Conservation (phyloP, 345 rosid genomes). For the Eucalyptus cloeziana region DNA sequence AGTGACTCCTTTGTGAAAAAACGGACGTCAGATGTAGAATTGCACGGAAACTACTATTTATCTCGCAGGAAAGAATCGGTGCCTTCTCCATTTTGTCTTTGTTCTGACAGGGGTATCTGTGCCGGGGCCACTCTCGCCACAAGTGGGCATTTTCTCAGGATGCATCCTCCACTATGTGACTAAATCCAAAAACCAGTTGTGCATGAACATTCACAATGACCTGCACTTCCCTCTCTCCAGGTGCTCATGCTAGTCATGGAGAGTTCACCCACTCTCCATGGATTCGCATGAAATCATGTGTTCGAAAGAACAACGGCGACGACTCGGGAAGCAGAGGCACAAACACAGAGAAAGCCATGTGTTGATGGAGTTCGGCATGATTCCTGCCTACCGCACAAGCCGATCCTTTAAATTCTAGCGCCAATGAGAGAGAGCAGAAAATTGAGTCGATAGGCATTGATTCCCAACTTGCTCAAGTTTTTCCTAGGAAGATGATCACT, state of each 20-base stretch:
- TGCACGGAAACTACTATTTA: not conserved
- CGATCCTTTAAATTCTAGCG: not conserved
- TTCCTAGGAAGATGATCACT: not conserved
- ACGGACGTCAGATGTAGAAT: not conserved
- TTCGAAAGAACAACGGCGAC: not conserved
- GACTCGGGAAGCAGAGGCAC: not conserved
- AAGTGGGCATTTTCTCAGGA: not conserved
- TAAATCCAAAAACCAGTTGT: not conserved
- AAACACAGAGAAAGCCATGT: not conserved
- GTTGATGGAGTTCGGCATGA: not conserved
- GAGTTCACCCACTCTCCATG: not conserved
- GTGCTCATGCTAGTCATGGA: not conserved
- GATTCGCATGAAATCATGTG: not conserved
- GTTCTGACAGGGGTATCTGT: too few species aligned
- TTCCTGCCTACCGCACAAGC: not conserved
- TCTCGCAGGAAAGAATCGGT: rapidly evolving
- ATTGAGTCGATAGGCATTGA: rapidly evolving
- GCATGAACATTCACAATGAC: not conserved
- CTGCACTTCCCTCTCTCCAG: not conserved
- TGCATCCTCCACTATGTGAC: not conserved
- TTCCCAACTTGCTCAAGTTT: not conserved
- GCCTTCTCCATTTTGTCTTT: not conserved
- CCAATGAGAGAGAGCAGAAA: not conserved
- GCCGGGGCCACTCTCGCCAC: not conserved
- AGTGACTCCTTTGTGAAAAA: not conserved